Conservation (phyloP, 257 asterid species). For the Fraxinus americana region DNA sequence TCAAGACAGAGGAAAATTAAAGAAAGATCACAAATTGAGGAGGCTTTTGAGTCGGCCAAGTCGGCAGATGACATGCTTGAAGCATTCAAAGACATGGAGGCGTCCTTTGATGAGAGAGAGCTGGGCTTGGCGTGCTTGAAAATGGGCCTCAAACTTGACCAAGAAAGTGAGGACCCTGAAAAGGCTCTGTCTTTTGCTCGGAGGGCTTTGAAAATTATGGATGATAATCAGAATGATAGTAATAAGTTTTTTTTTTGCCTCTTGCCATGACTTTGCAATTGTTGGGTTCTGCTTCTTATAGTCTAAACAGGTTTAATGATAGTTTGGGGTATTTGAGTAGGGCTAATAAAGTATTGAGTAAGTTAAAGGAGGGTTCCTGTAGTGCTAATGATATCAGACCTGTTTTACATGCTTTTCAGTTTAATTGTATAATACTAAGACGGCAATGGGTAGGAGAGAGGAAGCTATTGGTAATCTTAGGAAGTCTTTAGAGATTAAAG, state of each 20-base stretch:
- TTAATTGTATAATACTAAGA: constrained; percentile 74
- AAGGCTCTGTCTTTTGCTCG: constrained; percentile 62
- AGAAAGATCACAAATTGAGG: constrained; percentile 70
- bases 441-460: constrained; percentile 89
- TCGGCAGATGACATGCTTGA: constrained; percentile 73
- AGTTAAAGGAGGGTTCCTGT: constrained; percentile 50
- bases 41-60: constrained; percentile 82
- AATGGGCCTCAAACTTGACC: constrained; percentile 81
- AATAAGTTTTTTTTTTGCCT: constrained; percentile 45
- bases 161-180: constrained; percentile 74
- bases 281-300: constrained; percentile 71
- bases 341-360: constrained; percentile 67
- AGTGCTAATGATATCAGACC: constrained; percentile 56
- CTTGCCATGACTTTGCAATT: constrained; percentile 85
- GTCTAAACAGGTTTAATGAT: constrained; percentile 70
- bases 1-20: constrained; percentile 70
- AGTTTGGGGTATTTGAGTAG: constrained; percentile 82
- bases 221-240: constrained; percentile 39
- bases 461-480: constrained; percentile 80
- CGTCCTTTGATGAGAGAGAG: constrained; percentile 61
- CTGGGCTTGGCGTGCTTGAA: constrained; percentile 81
- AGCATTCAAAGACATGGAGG: constrained; percentile 71
- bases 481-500: constrained; percentile 81
- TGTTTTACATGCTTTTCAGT: constrained; percentile 70
- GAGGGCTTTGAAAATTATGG: constrained; percentile 69